Base-by-base conservation (phyloP, 352 stramenopile species). In the Stephanocyclus meneghinianus region DNA sequence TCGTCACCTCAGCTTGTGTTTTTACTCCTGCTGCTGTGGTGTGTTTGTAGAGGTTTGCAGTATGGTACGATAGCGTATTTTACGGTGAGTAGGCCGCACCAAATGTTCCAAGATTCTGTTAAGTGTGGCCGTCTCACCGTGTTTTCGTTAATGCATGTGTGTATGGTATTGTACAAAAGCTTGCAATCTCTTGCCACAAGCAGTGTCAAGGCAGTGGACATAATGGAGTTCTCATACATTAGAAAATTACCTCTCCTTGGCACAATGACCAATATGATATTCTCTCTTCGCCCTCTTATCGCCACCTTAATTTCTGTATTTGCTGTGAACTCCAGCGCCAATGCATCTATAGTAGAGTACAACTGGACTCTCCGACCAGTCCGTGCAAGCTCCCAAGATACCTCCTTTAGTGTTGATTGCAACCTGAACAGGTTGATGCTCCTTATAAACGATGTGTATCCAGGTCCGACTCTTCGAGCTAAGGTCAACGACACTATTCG, bases 381-480 rank as follows among this genome's bases (percentile, higher is more conserved):
- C 35, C 71, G 71, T 16, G 60, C 60, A 47, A 42, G 48, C 13
- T 13, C 56, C 7, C 53, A 71, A n/a, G 45, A 78, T 21, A 45
- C 71, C 26, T 37, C 71, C 29, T 47, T 74, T 10, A 79, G 72
- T 45, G 30, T 55, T 1, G 72, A 79, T 18, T 79, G 72, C 53
- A 64, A 79, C 50, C 62, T 74, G 37, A 55, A 74, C 40, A 21
- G 72, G 6, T 42, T 59, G 11, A 66, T 79, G 63, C 44, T 79
- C 16, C 59, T 79, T 1, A 61, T 79, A 21, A 74, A 79, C 42
- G 63, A 79, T 37, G 40, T 57, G 15, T 74, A 74, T 56, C 72
- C 72, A 7, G 72, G 72, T 32, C 72, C 72, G 7, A 7, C 62
- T 0, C 9, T 79, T 21, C 5, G 30, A 47, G 72, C 72, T 44